Percentiles rank a stretch among this genome's conserved stretches.
Evolutionary conservation across 805 yeast genomes (phyloP).

Genomic region (Wickerhamiella vanderwaltii): DNA sequence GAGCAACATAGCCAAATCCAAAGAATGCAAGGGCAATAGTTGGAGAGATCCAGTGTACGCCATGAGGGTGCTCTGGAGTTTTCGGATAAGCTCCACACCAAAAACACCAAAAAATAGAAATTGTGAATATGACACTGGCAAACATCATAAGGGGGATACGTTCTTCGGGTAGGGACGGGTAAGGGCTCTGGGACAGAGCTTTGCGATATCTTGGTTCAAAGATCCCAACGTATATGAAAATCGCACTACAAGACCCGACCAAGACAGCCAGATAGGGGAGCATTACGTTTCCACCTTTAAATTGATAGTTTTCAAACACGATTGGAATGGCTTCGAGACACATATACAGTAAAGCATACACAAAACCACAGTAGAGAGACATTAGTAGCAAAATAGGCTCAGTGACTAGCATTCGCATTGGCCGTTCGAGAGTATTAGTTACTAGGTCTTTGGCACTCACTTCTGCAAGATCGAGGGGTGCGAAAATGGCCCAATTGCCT

Average conservation of each 20-base stretch:
- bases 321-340: conserved; percentile 66
- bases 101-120: conserved; percentile 75
- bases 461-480: conserved; percentile 68
- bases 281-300: conserved; percentile 49
- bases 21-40: conserved; percentile 50
- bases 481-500: conserved; percentile 73
- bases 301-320: conserved; percentile 54
- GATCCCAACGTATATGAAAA: conserved; percentile 45
- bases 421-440: conserved; percentile 54
- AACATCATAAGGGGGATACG: conserved; percentile 68
- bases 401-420: conserved; percentile 48
- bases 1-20: conserved; percentile 56
- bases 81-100: conserved; percentile 76
- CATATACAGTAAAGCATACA: conserved; percentile 68
- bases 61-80: conserved; percentile 26
- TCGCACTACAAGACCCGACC: conserved; percentile 52
- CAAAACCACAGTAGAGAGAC: conserved; percentile 62
- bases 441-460: conserved; percentile 47
- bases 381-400: conserved; percentile 67
- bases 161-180: conserved; percentile 60
- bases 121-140: conserved; percentile 57
- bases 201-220: conserved; percentile 44
- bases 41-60: conserved; percentile 75
- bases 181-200: conserved; percentile 38
- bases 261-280: conserved; percentile 71